phyloP scores from a whole-genome alignment of 2,329 filamentous ascomycete genomes.

The Penicillium sp. region DNA sequence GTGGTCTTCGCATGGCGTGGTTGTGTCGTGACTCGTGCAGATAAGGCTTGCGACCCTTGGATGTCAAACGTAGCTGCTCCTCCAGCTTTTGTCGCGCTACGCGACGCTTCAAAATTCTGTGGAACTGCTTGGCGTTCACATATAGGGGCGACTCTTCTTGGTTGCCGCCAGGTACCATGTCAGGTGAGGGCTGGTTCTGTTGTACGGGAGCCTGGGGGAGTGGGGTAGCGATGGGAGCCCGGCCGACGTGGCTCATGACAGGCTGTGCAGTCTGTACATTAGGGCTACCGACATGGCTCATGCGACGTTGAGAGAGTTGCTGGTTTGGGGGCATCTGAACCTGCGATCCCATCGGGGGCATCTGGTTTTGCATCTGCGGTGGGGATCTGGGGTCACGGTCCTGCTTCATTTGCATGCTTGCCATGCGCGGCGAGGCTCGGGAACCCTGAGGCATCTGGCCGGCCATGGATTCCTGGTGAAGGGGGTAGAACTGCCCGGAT shows the following conservation, averaged over 20 bases:
- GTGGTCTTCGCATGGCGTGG: conserved; percentile 92
- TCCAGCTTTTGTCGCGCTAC: conserved; percentile 92
- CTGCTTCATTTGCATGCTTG: conserved; percentile 65
- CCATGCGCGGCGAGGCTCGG: conserved; percentile 72
- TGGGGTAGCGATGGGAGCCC: conserved; percentile 52
- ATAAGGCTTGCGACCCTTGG: conserved; percentile 94
- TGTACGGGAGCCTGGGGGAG: conserved; percentile 60
- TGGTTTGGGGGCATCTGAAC: conserved; percentile 55
- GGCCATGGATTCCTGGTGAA: conserved; percentile 68
- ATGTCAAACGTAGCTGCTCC: conserved; percentile 85
- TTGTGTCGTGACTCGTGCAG: conserved; percentile 97
- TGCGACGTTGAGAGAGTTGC: conserved; percentile 62
- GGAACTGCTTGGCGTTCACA: conserved; percentile 98
- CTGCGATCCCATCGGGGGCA: conserved; percentile 49
- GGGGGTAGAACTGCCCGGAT: conserved; percentile 75
- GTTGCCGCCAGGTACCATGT: conserved; percentile 66
- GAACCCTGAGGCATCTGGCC: conserved; percentile 56
- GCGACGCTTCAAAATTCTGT: conserved; percentile 89
- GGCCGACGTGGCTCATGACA: conserved; percentile 68
- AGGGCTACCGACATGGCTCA: conserved; percentile 75
- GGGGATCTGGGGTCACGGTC: conserved; percentile 77
- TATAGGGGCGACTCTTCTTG: conserved; percentile 89
- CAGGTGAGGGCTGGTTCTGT: conserved; percentile 71
- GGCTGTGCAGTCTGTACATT: conserved; percentile 70
- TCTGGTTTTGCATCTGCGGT: conserved; percentile 62